These are phyloP conservation scores for Cordyceps cicadae DNA, from an alignment of 2,329 filamentous ascomycete genomes.

Conservation along the genomic window DNA sequence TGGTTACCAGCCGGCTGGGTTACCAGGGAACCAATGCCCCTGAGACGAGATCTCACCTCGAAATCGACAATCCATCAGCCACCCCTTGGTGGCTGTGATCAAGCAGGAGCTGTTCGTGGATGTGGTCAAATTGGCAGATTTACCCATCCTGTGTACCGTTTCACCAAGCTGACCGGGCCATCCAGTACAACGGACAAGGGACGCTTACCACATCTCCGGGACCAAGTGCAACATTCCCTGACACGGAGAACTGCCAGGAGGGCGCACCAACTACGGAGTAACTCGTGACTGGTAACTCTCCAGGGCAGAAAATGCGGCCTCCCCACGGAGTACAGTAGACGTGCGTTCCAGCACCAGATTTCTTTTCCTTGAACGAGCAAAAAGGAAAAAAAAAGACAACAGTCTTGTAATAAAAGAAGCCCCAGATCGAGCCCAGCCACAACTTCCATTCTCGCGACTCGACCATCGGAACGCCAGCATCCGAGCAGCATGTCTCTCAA, in stretches of 20 bases:
- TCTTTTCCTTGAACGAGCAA: not conserved
- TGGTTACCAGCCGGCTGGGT: not conserved
- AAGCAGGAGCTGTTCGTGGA: not conserved
- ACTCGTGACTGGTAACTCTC: not conserved
- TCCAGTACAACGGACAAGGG: not conserved
- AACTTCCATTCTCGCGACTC: not conserved
- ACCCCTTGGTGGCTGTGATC: not conserved
- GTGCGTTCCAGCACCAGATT: too few species aligned
- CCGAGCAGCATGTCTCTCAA: slow-evolving; percentile 7
- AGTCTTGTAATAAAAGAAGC: not conserved
- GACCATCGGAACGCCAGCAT: not conserved
- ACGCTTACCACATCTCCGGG: not conserved
- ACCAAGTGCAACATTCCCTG: not conserved
- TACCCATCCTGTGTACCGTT: not conserved
- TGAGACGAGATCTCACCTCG: not conserved
- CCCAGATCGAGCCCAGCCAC: not conserved
- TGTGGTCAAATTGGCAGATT: not conserved
- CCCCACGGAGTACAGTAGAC: not conserved
- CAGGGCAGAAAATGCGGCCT: not conserved
- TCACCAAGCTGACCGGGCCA: not conserved
- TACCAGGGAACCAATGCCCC: not conserved
- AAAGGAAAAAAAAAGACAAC: not conserved
- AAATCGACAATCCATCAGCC: not conserved
- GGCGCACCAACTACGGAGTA: not conserved
- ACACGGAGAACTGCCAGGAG: not conserved